phyloP scores from a whole-genome alignment of 2,329 filamentous ascomycete genomes.

The Zasmidium citrigriseum region DNA sequence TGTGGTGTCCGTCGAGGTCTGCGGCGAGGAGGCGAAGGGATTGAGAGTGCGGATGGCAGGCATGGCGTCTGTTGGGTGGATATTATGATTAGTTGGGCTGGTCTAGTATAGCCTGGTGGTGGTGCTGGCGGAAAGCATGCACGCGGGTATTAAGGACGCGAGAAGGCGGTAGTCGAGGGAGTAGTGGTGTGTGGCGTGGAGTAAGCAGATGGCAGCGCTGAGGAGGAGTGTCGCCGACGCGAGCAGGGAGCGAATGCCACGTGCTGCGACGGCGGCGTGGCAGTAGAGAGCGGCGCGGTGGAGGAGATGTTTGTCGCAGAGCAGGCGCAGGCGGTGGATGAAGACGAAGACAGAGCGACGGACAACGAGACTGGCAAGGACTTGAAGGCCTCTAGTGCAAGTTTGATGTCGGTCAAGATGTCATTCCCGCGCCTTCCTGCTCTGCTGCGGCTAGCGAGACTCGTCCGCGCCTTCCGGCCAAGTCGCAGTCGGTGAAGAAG shows the following conservation, averaged over 20 bases:
- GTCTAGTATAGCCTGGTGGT: neutral
- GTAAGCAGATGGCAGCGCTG: neutral
- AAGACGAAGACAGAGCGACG: too few species aligned
- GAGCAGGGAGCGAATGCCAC: neutral
- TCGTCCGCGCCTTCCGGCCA: too few species aligned
- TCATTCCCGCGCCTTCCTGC: too few species aligned
- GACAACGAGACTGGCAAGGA: too few species aligned
- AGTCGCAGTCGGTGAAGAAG: too few species aligned
- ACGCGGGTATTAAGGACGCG: neutral
- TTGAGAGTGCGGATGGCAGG: slow-evolving; percentile 61
- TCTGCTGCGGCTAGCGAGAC: too few species aligned
- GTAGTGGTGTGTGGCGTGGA: too few species aligned
- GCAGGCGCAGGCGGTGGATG: neutral
- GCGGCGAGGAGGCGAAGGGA: slow-evolving; percentile 57
- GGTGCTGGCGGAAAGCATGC: neutral
- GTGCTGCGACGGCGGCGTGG: neutral
- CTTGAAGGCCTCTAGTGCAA: too few species aligned
- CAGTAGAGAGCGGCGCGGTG: neutral
- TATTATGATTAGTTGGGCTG: slow-evolving; percentile 31
- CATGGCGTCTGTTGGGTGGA: slow-evolving; percentile 51
- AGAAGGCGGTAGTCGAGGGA: too few species aligned
- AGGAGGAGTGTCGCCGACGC: neutral
- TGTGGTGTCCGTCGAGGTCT: slow-evolving; percentile 51
- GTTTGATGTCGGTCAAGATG: too few species aligned
- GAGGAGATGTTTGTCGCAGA: neutral